These are phyloP conservation scores for Lactifluus rugatus DNA, from an alignment of 768 basidiomycete genomes.

Conservation along the genomic window DNA sequence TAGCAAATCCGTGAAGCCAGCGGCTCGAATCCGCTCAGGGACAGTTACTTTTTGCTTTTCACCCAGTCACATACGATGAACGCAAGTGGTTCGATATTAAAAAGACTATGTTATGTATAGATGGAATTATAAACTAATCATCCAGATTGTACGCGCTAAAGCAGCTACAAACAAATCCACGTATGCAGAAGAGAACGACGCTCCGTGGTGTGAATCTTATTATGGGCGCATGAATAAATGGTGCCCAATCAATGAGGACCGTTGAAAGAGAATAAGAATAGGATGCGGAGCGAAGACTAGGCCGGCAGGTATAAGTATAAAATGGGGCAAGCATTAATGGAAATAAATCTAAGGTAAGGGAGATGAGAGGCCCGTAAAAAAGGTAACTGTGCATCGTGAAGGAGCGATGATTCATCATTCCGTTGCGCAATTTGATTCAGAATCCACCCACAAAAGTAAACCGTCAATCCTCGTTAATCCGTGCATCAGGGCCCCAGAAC, in stretches of 20 bases:
- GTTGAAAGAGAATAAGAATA: neutral
- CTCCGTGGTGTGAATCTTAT: neutral
- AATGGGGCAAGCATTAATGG: neutral
- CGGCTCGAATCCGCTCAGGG: conserved; percentile 19
- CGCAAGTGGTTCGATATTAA: no score
- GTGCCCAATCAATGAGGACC: conserved; percentile 10
- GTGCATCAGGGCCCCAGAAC: neutral
- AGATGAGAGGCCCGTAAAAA: neutral
- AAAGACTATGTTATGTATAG: no score
- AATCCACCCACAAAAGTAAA: neutral
- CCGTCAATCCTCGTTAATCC: conserved; percentile 11
- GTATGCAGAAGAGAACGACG: neutral
- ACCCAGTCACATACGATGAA: no score
- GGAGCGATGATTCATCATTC: neutral
- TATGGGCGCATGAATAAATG: neutral
- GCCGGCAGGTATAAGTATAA: neutral
- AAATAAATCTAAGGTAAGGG: neutral
- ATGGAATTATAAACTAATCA: neutral
- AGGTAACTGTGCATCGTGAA: neutral
- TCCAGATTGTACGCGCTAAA: neutral
- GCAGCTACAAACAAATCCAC: conserved; percentile 1
- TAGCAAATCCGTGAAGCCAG: neutral
- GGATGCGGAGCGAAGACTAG: neutral
- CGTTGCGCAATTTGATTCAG: neutral
- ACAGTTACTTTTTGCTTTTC: neutral